Evolutionary conservation across 1,284 basidiomycete species (phyloP).

Genomic region (Mrakiaceae sp.): DNA sequence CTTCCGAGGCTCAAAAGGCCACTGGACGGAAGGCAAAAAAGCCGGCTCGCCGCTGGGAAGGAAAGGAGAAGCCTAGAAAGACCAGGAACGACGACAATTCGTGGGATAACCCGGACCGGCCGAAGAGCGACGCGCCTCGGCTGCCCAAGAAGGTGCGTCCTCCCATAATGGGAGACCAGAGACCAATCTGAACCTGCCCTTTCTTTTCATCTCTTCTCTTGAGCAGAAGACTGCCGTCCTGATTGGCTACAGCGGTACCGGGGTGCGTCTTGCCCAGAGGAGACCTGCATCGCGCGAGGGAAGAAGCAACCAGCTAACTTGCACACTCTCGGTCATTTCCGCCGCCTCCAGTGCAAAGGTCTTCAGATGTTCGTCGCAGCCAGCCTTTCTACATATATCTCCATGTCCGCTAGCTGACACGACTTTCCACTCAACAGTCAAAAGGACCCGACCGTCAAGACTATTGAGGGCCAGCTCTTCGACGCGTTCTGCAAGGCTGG

Average conservation of each 20-base stretch:
- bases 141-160: conserved; percentile 12
- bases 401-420: conserved; percentile 36
- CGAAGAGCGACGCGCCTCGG: not conserved
- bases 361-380: not conserved
- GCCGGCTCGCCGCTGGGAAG: not conserved
- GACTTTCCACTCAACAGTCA: conserved; percentile 22
- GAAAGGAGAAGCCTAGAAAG: conserved; percentile 1
- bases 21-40: not conserved
- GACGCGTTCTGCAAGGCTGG: conserved; percentile 67
- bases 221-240: conserved; percentile 57
- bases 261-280: not conserved
- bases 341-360: not conserved
- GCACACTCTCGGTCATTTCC: too few species aligned
- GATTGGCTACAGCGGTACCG: conserved; percentile 63
- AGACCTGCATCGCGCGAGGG: too few species aligned
- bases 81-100: not conserved
- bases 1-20: not conserved
- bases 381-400: conserved; percentile 56
- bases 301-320: too few species aligned
- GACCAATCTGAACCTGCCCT: too few species aligned
- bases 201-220: too few species aligned
- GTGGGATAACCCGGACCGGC: not conserved
- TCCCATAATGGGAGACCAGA: conserved; percentile 37
- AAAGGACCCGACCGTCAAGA: conserved; percentile 22
- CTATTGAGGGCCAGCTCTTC: conserved; percentile 36